Conservation (phyloP, 139 green algal species). For the Haematococcus lacustris region DNA sequence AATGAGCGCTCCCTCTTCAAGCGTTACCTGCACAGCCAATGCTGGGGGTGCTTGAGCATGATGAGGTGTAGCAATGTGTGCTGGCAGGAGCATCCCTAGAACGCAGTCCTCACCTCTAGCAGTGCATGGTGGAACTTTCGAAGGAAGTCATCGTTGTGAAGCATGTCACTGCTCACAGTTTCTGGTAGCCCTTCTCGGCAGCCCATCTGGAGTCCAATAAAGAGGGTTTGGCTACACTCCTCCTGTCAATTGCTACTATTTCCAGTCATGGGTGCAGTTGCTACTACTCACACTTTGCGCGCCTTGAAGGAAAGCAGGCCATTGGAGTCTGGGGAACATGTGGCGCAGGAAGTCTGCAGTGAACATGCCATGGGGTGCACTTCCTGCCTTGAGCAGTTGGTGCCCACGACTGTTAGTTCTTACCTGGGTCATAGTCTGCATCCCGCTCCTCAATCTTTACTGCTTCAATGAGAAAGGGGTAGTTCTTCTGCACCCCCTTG, state of each 20-base stretch:
- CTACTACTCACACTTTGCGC: constrained; percentile 44
- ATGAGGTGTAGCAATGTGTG: not conserved
- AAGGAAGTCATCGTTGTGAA: constrained; percentile 64
- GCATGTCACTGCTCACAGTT: constrained; percentile 38
- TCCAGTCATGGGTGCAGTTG: not conserved
- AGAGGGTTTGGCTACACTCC: not conserved
- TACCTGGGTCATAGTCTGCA: constrained; percentile 79
- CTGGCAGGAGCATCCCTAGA: not conserved
- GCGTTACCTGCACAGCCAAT: constrained; percentile 39
- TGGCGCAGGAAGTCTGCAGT: constrained; percentile 78
- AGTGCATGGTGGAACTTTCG: constrained; percentile 75
- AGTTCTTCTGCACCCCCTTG: constrained; percentile 88
- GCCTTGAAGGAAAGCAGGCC: constrained; percentile 68
- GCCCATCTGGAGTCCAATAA: constrained; percentile 15
- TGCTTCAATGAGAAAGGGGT: constrained; percentile 87
- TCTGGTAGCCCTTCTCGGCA: constrained; percentile 53
- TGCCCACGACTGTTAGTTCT: not conserved
- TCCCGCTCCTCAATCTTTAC: constrained; percentile 60
- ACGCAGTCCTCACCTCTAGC: constrained; percentile 55
- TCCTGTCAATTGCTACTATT: not conserved
- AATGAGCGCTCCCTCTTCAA: constrained; percentile 65
- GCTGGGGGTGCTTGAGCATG: not conserved
- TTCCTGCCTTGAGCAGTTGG: not conserved
- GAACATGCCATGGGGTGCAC: not conserved
- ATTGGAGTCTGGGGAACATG: constrained; percentile 85